Evolutionary conservation across 306 rosid genomes (phyloP).

Genomic region (Trifolium dubium): DNA sequence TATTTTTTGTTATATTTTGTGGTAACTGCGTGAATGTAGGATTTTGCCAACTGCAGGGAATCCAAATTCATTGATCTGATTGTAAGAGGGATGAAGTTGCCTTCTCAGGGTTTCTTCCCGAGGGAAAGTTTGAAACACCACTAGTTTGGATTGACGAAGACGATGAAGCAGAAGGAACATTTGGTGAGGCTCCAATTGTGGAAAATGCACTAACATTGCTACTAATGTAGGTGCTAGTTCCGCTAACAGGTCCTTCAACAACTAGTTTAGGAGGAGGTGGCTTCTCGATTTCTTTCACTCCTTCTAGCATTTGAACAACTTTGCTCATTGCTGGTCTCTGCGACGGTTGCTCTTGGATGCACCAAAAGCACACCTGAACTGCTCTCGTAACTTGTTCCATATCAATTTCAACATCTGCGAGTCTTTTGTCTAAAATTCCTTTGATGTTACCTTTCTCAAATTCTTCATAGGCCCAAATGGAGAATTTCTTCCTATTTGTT

Average conservation of each 20-base stretch:
- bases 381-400: slow-evolving; percentile 68
- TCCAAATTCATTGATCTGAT: slow-evolving; percentile 28
- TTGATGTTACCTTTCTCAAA: slow-evolving; percentile 68
- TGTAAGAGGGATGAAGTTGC: slow-evolving; percentile 56
- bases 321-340: slow-evolving; percentile 80
- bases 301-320: slow-evolving; percentile 90
- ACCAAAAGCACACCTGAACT: slow-evolving; percentile 78
- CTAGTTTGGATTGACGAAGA: slow-evolving; percentile 40
- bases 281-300: slow-evolving; percentile 57
- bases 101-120: slow-evolving; percentile 50
- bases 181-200: slow-evolving; percentile 44
- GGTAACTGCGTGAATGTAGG: not conserved
- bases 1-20: not conserved
- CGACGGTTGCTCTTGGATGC: slow-evolving; percentile 88
- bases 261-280: slow-evolving; percentile 65
- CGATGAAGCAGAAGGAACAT: slow-evolving; percentile 41
- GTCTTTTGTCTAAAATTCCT: slow-evolving; percentile 66
- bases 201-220: slow-evolving; percentile 55
- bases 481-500: slow-evolving; percentile 67
- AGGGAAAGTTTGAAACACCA: slow-evolving; percentile 37
- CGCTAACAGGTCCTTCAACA: slow-evolving; percentile 45
- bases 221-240: slow-evolving; percentile 50
- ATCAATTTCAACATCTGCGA: slow-evolving; percentile 55
- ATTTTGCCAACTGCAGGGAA: not conserved
- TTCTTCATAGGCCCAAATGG: slow-evolving; percentile 78